phyloP scores from a whole-genome alignment of 495 filamentous ascomycete species.

The Tuber indicum region DNA sequence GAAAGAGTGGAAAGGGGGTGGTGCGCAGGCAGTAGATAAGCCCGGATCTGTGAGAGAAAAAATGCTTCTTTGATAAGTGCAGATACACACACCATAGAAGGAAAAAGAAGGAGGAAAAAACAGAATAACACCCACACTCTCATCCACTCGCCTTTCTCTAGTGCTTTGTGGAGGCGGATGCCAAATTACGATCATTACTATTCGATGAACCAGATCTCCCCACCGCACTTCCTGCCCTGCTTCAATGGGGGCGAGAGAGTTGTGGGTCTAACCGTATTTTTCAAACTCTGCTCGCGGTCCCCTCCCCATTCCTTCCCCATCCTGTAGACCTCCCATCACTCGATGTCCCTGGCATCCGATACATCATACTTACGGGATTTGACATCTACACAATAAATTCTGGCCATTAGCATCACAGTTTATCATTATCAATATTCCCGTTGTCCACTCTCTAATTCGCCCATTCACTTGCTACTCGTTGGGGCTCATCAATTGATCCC shows the following conservation, averaged over 20 bases:
- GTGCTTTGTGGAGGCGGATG: not conserved
- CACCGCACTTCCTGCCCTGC: not conserved
- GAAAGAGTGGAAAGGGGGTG: slow-evolving; percentile 37
- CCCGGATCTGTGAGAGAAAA: slow-evolving; percentile 34
- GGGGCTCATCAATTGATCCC: not conserved
- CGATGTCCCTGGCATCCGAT: not conserved
- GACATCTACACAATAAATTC: not conserved
- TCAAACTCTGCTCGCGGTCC: not conserved
- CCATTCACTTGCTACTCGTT: not conserved
- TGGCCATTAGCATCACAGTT: not conserved
- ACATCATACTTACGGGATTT: not conserved
- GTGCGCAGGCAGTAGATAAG: slow-evolving; percentile 33
- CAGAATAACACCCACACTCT: not conserved
- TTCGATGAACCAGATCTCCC: not conserved
- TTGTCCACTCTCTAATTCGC: not conserved
- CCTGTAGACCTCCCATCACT: not conserved
- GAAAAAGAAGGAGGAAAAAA: not conserved
- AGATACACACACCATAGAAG: slow-evolving; percentile 28
- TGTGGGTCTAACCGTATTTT: not conserved
- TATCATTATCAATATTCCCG: not conserved
- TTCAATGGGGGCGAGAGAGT: not conserved
- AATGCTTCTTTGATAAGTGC: slow-evolving; percentile 36
- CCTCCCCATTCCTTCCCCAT: not conserved
- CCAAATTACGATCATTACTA: not conserved
- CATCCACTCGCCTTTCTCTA: not conserved